phyloP scores from a whole-genome alignment of 306 rosid genomes.

The Casuarina glauca region DNA sequence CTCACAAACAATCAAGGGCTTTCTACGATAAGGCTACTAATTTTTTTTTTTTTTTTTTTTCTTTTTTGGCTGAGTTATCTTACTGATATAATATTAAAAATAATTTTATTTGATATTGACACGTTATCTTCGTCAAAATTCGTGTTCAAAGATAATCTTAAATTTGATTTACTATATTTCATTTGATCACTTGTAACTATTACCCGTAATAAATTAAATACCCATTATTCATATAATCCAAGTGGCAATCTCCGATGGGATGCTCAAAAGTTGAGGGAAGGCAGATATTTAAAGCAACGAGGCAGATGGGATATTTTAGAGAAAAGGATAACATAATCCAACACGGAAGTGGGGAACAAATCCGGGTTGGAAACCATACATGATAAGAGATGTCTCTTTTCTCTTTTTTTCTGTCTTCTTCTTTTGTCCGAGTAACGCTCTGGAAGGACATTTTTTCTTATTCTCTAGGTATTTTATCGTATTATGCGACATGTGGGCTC shows the following conservation, averaged over 20 bases:
- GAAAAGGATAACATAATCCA: constrained; percentile 35
- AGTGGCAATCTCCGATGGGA: constrained; percentile 3
- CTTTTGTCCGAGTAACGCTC: constrained; percentile 36
- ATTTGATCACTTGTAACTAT: no score
- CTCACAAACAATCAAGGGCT: no score
- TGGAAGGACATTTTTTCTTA: constrained; percentile 27
- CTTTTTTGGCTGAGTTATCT: no score
- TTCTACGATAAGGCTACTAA: no score
- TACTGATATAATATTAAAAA: no score
- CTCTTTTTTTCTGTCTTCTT: constrained; percentile 25
- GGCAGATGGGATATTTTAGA: neutral
- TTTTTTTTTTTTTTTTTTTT: no score
- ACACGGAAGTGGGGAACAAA: constrained; percentile 35
- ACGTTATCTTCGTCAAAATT: no score
- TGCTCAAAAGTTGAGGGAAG: neutral
- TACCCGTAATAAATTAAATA: no score
- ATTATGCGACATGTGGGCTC: constrained; percentile 41
- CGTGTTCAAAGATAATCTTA: no score
- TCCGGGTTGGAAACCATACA: constrained; percentile 29
- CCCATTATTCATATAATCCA: neutral
- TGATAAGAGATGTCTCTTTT: neutral
- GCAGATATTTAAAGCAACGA: neutral
- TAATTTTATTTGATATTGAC: no score
- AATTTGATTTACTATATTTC: no score
- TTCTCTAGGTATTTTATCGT: constrained; percentile 37